Conservation (phyloP, 768 basidiomycete genomes). For the Mrakia frigida region DNA sequence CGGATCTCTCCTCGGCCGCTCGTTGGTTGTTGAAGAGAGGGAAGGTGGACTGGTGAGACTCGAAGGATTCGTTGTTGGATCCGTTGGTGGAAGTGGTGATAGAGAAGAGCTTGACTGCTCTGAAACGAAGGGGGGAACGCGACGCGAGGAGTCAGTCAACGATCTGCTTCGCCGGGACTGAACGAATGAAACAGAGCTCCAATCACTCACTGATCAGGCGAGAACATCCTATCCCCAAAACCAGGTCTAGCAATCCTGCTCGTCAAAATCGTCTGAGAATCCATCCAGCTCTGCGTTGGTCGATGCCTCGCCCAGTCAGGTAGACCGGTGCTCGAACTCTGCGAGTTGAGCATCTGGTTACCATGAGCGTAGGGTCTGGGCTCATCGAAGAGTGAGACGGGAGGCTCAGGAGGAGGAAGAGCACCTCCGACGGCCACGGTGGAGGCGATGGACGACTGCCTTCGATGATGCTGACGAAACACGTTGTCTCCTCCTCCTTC, state of each 20-base stretch:
- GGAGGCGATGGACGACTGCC: conserved; percentile 10
- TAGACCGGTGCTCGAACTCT: conserved; percentile 10
- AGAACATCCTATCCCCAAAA: conserved; percentile 21
- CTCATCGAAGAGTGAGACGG: conserved; percentile 22
- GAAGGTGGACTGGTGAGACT: conserved; percentile 8
- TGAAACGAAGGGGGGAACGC: background rate
- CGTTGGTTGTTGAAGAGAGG: background rate
- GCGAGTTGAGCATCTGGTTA: background rate
- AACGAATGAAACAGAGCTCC: background rate
- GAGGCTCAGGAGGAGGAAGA: background rate
- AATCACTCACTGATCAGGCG: conserved; percentile 23
- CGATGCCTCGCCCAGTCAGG: conserved; percentile 20
- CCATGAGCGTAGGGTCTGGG: background rate
- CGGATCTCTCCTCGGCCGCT: background rate
- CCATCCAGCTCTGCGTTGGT: conserved; percentile 9
- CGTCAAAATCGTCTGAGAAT: background rate
- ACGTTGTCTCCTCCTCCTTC: background rate
- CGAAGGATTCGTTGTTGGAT: conserved; percentile 24
- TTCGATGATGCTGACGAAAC: background rate
- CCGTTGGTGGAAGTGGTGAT: conserved; percentile 24
- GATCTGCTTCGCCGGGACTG: no score
- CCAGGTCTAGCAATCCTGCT: conserved; percentile 9
- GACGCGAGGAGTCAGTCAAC: background rate
- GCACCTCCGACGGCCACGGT: background rate
- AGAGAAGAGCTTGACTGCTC: conserved; percentile 22